phyloP scores from a whole-genome alignment of 1,139 yeast species.

The Scheffersomyces titani region DNA sequence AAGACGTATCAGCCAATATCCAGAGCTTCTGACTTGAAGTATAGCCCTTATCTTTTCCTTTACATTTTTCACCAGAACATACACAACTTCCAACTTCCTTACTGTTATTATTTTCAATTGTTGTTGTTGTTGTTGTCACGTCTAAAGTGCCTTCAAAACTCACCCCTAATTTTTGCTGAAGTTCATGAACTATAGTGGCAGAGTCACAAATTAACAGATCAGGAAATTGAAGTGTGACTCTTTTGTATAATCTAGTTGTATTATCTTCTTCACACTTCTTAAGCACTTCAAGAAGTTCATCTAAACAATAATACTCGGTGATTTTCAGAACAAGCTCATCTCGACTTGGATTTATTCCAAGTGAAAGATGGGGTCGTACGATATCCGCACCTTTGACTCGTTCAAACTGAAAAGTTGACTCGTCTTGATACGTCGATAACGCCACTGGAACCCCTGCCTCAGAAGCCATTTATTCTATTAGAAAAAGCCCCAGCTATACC shows the following conservation, averaged over 20 bases:
- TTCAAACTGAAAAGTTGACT: conserved; percentile 47
- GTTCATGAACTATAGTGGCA: conserved; percentile 59
- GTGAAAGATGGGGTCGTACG: conserved; percentile 31
- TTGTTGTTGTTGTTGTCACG: background rate
- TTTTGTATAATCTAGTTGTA: conserved; percentile 32
- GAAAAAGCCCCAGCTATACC: background rate
- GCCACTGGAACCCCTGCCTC: conserved; percentile 48
- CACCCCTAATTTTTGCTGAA: conserved; percentile 33
- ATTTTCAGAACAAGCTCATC: conserved; percentile 33
- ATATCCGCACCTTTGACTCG: conserved; percentile 21
- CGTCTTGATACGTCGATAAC: conserved; percentile 62
- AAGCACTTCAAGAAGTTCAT: conserved; percentile 43
- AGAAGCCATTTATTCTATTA: background rate
- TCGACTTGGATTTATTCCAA: conserved; percentile 20
- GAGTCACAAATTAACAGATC: conserved; percentile 79
- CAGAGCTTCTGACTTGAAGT: conserved; percentile 43
- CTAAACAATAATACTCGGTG: conserved; percentile 53
- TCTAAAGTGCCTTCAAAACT: background rate
- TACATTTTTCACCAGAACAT: background rate
- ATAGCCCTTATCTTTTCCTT: background rate
- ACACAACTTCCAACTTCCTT: background rate
- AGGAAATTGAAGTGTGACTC: conserved; percentile 87
- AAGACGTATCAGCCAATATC: conserved; percentile 93
- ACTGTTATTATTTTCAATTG: background rate
- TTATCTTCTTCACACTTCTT: conserved; percentile 22